These are phyloP conservation scores for Ustilago loliicola DNA, from an alignment of 1,284 basidiomycete genomes.

Conservation along the genomic window DNA sequence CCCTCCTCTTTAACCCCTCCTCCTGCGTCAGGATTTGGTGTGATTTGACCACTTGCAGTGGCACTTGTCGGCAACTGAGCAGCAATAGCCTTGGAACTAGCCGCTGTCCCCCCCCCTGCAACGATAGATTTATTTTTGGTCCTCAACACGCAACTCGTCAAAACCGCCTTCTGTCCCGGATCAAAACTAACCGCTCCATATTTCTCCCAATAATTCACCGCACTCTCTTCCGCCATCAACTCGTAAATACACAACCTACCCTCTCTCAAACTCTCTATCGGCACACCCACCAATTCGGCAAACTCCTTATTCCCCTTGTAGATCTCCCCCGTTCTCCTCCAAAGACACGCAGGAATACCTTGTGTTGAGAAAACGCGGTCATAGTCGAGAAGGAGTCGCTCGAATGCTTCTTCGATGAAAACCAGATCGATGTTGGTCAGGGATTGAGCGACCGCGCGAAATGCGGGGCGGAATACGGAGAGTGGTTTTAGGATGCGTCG, in stretches of 20 bases:
- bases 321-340: slow-evolving; percentile 96
- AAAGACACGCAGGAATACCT: slow-evolving; percentile 95
- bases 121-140: slow-evolving; percentile 55
- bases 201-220: slow-evolving; percentile 93
- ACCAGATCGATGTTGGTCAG: slow-evolving; percentile 95
- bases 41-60: slow-evolving; percentile 9
- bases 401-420: slow-evolving; percentile 87
- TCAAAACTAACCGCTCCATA: slow-evolving; percentile 78
- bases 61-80: slow-evolving; percentile 17
- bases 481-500: slow-evolving; percentile 89
- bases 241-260: slow-evolving; percentile 97
- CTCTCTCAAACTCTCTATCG: slow-evolving; percentile 84
- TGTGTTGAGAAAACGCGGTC: slow-evolving; percentile 83
- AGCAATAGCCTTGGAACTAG: slow-evolving; percentile 5
- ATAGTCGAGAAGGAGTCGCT: slow-evolving; percentile 92
- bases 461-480: slow-evolving; percentile 88
- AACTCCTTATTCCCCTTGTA: slow-evolving; percentile 98
- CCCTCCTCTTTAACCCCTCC: not conserved
- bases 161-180: slow-evolving; percentile 82
- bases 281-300: slow-evolving; percentile 85
- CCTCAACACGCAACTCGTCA: slow-evolving; percentile 87
- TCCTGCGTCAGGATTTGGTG: slow-evolving; percentile 1
- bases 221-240: slow-evolving; percentile 80
- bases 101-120: slow-evolving; percentile 6
- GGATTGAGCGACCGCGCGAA: slow-evolving; percentile 78